Evolutionary conservation across 140 eudicot species (phyloP).

Genomic region (Oenanthe javanica): DNA sequence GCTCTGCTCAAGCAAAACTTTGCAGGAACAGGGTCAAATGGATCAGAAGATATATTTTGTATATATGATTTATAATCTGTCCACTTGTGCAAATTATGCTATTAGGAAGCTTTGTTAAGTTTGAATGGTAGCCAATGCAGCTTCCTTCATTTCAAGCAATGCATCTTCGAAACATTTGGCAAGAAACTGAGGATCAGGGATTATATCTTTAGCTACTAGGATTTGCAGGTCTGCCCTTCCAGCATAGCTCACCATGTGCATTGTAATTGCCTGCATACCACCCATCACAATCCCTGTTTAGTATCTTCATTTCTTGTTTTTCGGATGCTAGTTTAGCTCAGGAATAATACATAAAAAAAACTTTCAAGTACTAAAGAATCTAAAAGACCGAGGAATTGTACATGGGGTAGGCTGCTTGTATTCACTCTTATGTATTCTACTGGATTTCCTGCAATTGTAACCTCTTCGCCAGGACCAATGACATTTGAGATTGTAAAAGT

Average conservation of each 20-base stretch:
- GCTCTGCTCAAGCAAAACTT: not conserved
- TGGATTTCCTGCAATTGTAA: slow-evolving; percentile 50
- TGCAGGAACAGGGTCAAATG: not conserved
- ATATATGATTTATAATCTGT: not conserved
- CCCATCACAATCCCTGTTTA: not conserved
- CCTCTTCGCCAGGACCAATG: slow-evolving; percentile 68
- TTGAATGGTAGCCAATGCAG: slow-evolving; percentile 20
- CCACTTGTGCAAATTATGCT: not conserved
- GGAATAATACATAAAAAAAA: not conserved
- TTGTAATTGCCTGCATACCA: slow-evolving; percentile 58
- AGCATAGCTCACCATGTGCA: slow-evolving; percentile 87
- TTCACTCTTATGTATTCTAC: slow-evolving; percentile 47
- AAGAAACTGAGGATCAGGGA: slow-evolving; percentile 53
- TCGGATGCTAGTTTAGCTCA: not conserved
- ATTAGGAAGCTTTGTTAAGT: not conserved
- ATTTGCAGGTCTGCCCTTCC: slow-evolving; percentile 83
- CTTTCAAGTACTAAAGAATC: not conserved
- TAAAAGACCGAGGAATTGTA: slow-evolving; percentile 18
- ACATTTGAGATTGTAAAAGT: slow-evolving; percentile 68
- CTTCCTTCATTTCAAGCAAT: slow-evolving; percentile 57
- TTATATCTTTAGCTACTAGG: slow-evolving; percentile 73
- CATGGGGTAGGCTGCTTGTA: slow-evolving; percentile 62
- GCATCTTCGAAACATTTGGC: slow-evolving; percentile 86
- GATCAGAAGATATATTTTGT: not conserved
- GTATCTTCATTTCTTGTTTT: not conserved